Evolutionary conservation across 345 rosid genomes (phyloP).

Genomic region (Eucalyptus erythrocorys): DNA sequence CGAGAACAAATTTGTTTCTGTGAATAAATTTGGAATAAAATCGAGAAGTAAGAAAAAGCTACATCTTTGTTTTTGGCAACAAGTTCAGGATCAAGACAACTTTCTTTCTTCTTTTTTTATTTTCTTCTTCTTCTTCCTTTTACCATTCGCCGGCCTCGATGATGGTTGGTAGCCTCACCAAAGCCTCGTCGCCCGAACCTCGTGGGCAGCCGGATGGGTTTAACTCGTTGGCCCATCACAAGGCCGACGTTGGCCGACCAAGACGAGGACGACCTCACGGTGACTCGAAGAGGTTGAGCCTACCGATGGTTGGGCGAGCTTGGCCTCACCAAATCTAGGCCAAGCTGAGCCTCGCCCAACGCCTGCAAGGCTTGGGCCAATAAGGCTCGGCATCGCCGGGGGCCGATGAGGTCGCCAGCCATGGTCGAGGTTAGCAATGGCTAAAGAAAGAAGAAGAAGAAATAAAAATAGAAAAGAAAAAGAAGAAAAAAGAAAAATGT

Average conservation of each 20-base stretch:
- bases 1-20: neutral
- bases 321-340: no score
- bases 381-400: neutral
- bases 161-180: no score
- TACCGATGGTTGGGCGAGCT: no score
- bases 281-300: neutral
- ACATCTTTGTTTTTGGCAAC: neutral
- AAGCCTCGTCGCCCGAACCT: no score
- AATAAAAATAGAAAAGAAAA: no score
- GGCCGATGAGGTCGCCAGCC: rapidly evolving
- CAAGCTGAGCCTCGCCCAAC: no score
- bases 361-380: no score
- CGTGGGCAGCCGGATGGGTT: rapidly evolving
- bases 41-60: no score
- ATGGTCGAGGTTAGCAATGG: neutral
- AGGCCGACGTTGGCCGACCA: neutral
- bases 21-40: no score
- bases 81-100: neutral
- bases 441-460: neutral
- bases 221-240: neutral
- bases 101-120: no score
- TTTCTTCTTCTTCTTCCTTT: neutral
- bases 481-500: neutral
- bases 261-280: rapidly evolving
- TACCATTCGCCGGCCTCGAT: no score